phyloP scores from a whole-genome alignment of 495 filamentous ascomycete genomes.

The Talaromyces trachyspermus region DNA sequence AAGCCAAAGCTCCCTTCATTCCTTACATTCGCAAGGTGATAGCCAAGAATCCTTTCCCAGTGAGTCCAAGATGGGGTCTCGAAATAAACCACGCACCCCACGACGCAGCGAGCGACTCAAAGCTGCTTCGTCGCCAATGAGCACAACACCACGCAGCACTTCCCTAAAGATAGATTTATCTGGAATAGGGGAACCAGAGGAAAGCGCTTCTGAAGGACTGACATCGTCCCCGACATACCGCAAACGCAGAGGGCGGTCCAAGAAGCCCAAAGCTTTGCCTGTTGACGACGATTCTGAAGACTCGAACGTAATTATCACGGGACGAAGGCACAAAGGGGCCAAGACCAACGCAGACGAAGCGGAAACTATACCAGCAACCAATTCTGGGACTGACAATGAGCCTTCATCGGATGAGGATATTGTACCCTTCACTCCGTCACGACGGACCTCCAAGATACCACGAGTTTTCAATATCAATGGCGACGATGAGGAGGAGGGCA shows the following conservation, averaged over 20 bases:
- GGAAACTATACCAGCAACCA: background rate
- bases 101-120: background rate
- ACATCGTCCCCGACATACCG: slow-evolving; percentile 19
- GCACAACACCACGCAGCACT: background rate
- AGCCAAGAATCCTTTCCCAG: background rate
- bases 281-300: slow-evolving; percentile 4
- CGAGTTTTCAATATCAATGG: background rate
- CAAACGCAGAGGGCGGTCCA: slow-evolving; percentile 13
- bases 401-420: slow-evolving; percentile 25
- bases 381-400: slow-evolving; percentile 10
- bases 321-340: background rate
- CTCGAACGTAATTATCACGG: background rate
- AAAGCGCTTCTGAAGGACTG: slow-evolving; percentile 23
- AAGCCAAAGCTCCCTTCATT: background rate
- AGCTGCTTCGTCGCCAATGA: background rate
- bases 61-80: background rate
- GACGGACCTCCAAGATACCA: slow-evolving; percentile 8
- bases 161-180: background rate
- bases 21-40: background rate
- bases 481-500: background rate
- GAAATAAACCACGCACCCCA: background rate
- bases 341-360: too few relatives aligned
- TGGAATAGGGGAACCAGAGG: slow-evolving; percentile 7
- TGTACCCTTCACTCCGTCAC: slow-evolving; percentile 21
- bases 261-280: background rate